Evolutionary conservation across 495 filamentous ascomycete genomes (phyloP).

Genomic region (Aspergillus kassunensis): DNA sequence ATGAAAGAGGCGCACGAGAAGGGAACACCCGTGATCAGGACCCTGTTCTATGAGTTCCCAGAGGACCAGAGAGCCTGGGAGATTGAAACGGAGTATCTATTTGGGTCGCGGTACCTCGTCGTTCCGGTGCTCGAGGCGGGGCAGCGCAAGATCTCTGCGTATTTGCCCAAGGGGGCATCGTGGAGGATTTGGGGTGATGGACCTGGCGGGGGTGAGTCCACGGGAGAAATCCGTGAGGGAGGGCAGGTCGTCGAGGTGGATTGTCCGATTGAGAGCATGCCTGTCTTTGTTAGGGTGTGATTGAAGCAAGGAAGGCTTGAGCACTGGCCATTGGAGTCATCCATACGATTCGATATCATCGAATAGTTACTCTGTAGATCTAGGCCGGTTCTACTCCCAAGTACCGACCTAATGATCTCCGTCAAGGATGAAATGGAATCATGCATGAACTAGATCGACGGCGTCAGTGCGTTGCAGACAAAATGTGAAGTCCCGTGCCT

Average conservation of each 20-base stretch:
- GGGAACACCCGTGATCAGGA: slow-evolving; percentile 52
- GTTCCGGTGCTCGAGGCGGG: slow-evolving; percentile 44
- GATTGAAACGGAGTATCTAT: slow-evolving; percentile 53
- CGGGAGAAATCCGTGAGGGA: slow-evolving; percentile 26
- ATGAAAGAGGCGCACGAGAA: slow-evolving; percentile 54
- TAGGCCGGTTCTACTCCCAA: too few relatives aligned
- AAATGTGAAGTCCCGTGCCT: too few relatives aligned
- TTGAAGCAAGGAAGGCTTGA: too few relatives aligned
- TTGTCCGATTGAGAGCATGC: slow-evolving; percentile 49
- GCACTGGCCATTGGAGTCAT: too few relatives aligned
- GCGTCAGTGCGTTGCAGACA: too few relatives aligned
- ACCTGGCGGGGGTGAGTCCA: neutral
- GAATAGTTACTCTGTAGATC: too few relatives aligned
- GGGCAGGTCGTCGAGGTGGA: slow-evolving; percentile 35
- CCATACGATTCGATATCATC: too few relatives aligned
- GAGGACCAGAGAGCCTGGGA: slow-evolving; percentile 45
- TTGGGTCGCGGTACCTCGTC: slow-evolving; percentile 50
- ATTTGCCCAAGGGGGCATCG: slow-evolving; percentile 41
- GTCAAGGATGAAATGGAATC: too few relatives aligned
- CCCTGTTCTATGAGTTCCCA: slow-evolving; percentile 56
- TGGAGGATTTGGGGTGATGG: slow-evolving; percentile 40
- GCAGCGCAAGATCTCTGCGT: slow-evolving; percentile 37
- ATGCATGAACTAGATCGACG: too few relatives aligned
- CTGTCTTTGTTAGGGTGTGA: slow-evolving; percentile 36
- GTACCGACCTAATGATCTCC: too few relatives aligned